These are phyloP conservation scores for Alternaria longipes DNA, from an alignment of 2,329 filamentous ascomycete genomes.

Conservation along the genomic window DNA sequence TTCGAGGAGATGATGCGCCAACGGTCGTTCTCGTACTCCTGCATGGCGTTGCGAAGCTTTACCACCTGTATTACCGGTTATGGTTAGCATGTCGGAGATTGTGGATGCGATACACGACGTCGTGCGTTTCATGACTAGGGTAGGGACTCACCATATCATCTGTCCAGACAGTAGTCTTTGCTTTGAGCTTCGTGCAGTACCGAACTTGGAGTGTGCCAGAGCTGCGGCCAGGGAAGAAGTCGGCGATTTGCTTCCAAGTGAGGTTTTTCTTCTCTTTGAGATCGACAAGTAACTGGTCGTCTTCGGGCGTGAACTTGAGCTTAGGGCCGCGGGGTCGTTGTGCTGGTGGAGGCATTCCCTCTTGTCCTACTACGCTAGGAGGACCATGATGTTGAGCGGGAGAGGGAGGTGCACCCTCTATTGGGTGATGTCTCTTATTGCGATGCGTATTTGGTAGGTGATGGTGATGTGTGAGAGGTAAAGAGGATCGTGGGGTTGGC, in stretches of 20 bases:
- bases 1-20: conserved; percentile 93
- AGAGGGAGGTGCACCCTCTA: conserved; percentile 56
- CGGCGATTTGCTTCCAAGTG: conserved; percentile 97
- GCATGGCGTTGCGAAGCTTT: conserved; percentile 77
- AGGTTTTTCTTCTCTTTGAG: conserved; percentile 94
- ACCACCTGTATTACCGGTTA: conserved; percentile 67
- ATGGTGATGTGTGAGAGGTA: conserved; percentile 71
- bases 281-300: conserved; percentile 86
- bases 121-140: conserved; percentile 44
- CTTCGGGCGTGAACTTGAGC: conserved; percentile 91
- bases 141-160: conserved; percentile 80
- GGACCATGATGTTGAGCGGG: conserved; percentile 64
- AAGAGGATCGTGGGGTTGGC: conserved; percentile 34
- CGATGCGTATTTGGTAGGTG: conserved; percentile 77
- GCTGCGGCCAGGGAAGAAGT: conserved; percentile 91
- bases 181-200: conserved; percentile 94
- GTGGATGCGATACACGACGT: conserved; percentile 45
- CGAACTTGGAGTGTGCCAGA: conserved; percentile 92
- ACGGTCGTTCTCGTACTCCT: conserved; percentile 89
- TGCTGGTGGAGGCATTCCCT: conserved; percentile 86
- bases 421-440: conserved; percentile 67
- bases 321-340: conserved; percentile 85
- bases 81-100: conserved; percentile 46
- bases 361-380: conserved; percentile 85
- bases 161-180: conserved; percentile 92